Evolutionary conservation across 108 stramenopile species (phyloP).

Genomic region (Aurantiochytrium sp.): DNA sequence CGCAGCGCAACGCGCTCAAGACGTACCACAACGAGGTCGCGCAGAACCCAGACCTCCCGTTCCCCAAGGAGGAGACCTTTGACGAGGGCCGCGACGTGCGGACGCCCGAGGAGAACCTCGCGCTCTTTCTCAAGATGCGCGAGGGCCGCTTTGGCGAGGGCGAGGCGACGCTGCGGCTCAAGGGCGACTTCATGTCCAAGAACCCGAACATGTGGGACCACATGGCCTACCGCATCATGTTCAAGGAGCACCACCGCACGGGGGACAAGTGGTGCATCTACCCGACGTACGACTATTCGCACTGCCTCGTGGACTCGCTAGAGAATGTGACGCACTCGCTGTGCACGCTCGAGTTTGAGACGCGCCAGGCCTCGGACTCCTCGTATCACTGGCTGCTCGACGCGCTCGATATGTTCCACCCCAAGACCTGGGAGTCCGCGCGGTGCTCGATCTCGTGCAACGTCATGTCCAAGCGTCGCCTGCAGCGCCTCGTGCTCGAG

Average conservation of each 20-base stretch:
- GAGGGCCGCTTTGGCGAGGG: slow-evolving; percentile 83
- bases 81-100: slow-evolving; percentile 62
- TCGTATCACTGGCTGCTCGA: slow-evolving; percentile 95
- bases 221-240: slow-evolving; percentile 83
- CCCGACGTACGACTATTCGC: slow-evolving; percentile 95
- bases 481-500: slow-evolving; percentile 82
- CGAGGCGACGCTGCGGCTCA: slow-evolving; percentile 83
- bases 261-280: slow-evolving; percentile 97
- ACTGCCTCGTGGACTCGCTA: slow-evolving; percentile 90
- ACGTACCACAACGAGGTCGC: slow-evolving; percentile 16
- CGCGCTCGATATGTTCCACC: slow-evolving; percentile 88
- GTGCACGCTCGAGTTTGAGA: slow-evolving; percentile 98
- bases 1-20: slow-evolving; percentile 83
- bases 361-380: slow-evolving; percentile 73
- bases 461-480: slow-evolving; percentile 87
- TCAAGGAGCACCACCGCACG: slow-evolving; percentile 86
- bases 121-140: slow-evolving; percentile 84
- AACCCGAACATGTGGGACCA: slow-evolving; percentile 94
- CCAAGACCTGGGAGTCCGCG: slow-evolving; percentile 59
- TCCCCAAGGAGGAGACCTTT: slow-evolving; percentile 5
- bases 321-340: slow-evolving; percentile 97
- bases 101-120: slow-evolving; percentile 75
- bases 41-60: not conserved
- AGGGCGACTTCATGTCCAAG: slow-evolving; percentile 89
- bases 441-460: slow-evolving; percentile 86